These are phyloP conservation scores for Fusarium citri DNA, from an alignment of 2,329 filamentous ascomycete genomes.

Conservation along the genomic window DNA sequence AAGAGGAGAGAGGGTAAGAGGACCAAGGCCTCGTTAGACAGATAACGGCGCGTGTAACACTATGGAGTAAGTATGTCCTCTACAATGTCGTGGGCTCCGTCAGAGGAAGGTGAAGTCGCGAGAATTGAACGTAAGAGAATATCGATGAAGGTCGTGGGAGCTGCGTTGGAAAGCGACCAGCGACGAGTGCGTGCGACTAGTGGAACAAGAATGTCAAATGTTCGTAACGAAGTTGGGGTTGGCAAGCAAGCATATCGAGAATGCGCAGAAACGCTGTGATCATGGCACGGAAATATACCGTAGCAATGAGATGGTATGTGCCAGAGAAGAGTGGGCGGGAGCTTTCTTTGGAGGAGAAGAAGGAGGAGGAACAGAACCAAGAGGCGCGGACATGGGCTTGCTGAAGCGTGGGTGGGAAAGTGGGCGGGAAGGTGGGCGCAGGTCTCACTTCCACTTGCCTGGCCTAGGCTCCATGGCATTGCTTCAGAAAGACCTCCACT, in stretches of 20 bases:
- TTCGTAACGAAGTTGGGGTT: constrained; percentile 42
- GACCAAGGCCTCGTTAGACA: not conserved
- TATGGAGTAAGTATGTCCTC: not conserved
- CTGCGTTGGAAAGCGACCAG: constrained; percentile 30
- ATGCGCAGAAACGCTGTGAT: constrained; percentile 32
- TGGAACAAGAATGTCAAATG: constrained; percentile 37
- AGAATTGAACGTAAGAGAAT: constrained; percentile 38
- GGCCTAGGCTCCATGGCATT: constrained; percentile 10
- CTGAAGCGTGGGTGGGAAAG: constrained; percentile 29
- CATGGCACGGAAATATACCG: constrained; percentile 38
- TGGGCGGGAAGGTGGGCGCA: constrained; percentile 40
- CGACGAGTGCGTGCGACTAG: constrained; percentile 43
- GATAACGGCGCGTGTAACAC: constrained; percentile 14
- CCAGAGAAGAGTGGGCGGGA: constrained; percentile 47
- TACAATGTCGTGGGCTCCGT: constrained; percentile 7
- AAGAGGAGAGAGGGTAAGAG: constrained; percentile 13
- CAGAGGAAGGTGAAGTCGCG: constrained; percentile 14
- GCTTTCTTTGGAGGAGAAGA: constrained; percentile 39
- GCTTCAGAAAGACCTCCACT: constrained; percentile 2
- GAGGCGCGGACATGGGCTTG: constrained; percentile 20
- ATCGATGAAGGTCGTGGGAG: constrained; percentile 31
- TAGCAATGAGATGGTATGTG: constrained; percentile 27
- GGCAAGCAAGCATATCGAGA: constrained; percentile 47
- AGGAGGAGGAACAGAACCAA: constrained; percentile 17
- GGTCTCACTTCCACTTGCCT: constrained; percentile 29